phyloP scores from a whole-genome alignment of 179 eudicot genomes.

The Silene vulgaris region DNA sequence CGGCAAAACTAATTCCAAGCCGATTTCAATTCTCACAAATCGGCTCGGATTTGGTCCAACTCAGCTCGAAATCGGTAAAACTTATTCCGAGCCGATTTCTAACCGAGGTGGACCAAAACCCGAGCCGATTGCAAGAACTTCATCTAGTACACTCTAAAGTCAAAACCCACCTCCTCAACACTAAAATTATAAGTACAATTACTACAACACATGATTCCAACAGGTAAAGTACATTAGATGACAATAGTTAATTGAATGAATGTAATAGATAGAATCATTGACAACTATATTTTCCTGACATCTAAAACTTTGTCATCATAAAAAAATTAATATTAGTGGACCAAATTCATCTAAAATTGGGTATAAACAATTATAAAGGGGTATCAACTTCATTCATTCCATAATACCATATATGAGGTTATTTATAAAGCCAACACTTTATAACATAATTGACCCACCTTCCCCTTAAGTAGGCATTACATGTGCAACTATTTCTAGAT shows the following conservation, averaged over 20 bases:
- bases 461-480: conserved; percentile 24
- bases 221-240: conserved; percentile 11
- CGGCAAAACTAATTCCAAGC: too few relatives aligned
- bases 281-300: conserved; percentile 21
- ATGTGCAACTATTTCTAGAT: conserved; percentile 41
- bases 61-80: too few relatives aligned
- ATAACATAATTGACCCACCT: conserved; percentile 30
- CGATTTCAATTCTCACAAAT: too few relatives aligned
- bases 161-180: too few relatives aligned
- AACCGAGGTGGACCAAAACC: too few relatives aligned
- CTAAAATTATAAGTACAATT: neutral
- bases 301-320: neutral
- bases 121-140: too few relatives aligned
- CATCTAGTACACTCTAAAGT: too few relatives aligned
- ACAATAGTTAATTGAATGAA: neutral
- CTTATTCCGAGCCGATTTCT: too few relatives aligned
- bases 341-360: conserved; percentile 18
- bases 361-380: conserved; percentile 19
- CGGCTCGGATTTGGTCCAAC: too few relatives aligned
- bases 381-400: conserved; percentile 17
- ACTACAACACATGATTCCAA: conserved; percentile 10
- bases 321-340: conserved; percentile 21
- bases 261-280: neutral
- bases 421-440: conserved; percentile 9
- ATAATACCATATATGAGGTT: conserved; percentile 6